Evolutionary conservation across 2,329 filamentous ascomycete species (phyloP), one percentile per base, ranked within the genome.

Genomic region (Aureobasidium mangrovei): DNA sequence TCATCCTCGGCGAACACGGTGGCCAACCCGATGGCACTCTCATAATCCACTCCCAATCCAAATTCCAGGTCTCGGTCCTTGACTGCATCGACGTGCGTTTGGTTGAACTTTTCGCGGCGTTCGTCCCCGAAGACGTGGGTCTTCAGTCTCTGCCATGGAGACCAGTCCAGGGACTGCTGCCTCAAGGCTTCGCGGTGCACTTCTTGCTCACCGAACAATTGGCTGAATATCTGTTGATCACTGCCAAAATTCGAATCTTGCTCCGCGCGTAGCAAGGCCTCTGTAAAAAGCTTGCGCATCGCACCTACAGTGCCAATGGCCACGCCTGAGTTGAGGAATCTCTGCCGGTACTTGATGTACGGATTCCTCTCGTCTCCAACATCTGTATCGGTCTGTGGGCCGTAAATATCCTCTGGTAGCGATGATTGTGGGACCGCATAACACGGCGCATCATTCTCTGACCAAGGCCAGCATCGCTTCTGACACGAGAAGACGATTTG

Each of bases 401-500:
- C 74, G 58, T 77, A 77, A 0, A 74, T 66, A 56, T 79, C 72
- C 5, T 70, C 65, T 0, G 75, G 74, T 2, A 82, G 60, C 3
- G 71, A 69, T 0, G 78, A 81, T 28, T 74, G 62, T 0, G 80
- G 79, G 0, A 78, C 72, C 18, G 74, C 73, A 39, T 70, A 71
- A 61, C 80, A 83, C n/a, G 75, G 73, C 32, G 73, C 65, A 53
- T 79, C 74, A 1, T 68, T 63, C 2, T 61, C 55, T 2, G 66
- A 58, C 55, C 70, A 70, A 2, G 71, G 71, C 58, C 71, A 71
- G 59, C 80, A 83, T 24, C 69, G 62, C 63, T 82, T 82, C 54
- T 75, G 71, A 4, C 77, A 76, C 2, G 72, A 75, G 58, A 82
- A 83, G 0, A 83, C 60, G 7, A 83, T 75, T 6, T 74, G 73